These are phyloP conservation scores for Trichothecium sympodiale DNA, from an alignment of 2,329 filamentous ascomycete genomes.

Conservation along the genomic window DNA sequence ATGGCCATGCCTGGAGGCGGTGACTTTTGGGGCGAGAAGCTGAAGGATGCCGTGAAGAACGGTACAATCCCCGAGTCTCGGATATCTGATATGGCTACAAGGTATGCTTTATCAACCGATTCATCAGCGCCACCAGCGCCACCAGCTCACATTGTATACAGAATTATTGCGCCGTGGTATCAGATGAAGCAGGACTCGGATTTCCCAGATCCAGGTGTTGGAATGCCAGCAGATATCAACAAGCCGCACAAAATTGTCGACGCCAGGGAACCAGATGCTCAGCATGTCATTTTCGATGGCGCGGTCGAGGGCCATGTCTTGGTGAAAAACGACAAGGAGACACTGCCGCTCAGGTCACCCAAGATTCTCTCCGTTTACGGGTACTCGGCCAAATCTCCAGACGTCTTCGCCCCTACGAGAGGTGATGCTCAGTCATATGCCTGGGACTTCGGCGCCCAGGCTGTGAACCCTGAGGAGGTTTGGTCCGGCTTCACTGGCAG, in stretches of 20 bases:
- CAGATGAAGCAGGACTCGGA: slow-evolving; percentile 39
- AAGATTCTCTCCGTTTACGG: slow-evolving; percentile 47
- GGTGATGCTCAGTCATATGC: slow-evolving; percentile 20
- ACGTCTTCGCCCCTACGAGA: slow-evolving; percentile 26
- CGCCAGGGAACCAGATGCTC: slow-evolving; percentile 34
- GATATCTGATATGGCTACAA: slow-evolving; percentile 50
- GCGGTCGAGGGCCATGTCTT: slow-evolving; percentile 54
- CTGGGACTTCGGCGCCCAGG: slow-evolving; percentile 26
- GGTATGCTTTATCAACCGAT: too few species aligned
- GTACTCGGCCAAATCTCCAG: slow-evolving; percentile 42
- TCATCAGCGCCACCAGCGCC: too few species aligned
- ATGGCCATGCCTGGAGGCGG: slow-evolving; percentile 52
- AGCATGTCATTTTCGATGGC: slow-evolving; percentile 32
- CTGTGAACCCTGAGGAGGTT: slow-evolving; percentile 21
- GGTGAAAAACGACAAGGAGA: slow-evolving; percentile 46
- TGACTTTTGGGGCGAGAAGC: slow-evolving; percentile 37
- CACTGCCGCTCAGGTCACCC: slow-evolving; percentile 41
- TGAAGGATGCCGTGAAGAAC: slow-evolving; percentile 47
- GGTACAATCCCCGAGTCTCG: slow-evolving; percentile 44
- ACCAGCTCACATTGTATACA: slow-evolving; percentile 4
- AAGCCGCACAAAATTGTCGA: slow-evolving; percentile 42
- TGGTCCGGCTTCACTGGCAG: slow-evolving; percentile 13
- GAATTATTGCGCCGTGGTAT: slow-evolving; percentile 44
- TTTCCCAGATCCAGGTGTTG: slow-evolving; percentile 35
- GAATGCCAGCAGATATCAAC: slow-evolving; percentile 37